These are phyloP conservation scores for Penicillium ochrochloron DNA, from an alignment of 495 filamentous ascomycete genomes.

Conservation along the genomic window DNA sequence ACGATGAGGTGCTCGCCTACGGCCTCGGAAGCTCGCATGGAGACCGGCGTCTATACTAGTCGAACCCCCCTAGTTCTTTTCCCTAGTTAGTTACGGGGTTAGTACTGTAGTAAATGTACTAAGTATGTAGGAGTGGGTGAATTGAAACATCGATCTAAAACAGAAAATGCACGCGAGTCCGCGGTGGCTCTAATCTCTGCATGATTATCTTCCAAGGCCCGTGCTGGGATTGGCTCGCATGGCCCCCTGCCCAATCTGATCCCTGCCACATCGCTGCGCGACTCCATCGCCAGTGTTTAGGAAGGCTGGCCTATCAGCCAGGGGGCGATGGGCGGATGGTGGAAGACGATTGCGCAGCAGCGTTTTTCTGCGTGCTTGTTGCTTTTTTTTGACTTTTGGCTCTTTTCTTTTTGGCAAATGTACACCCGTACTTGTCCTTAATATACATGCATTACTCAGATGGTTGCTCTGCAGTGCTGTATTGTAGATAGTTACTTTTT, in stretches of 20 bases:
- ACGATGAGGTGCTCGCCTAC: not conserved
- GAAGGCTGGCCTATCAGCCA: slow-evolving; percentile 6
- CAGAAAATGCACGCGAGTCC: slow-evolving; percentile 25
- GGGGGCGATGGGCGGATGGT: not conserved
- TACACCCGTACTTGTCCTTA: not conserved
- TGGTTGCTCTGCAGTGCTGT: not conserved
- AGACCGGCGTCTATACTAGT: slow-evolving; percentile 5
- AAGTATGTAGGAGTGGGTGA: slow-evolving; percentile 4
- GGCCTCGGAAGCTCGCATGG: slow-evolving; percentile 16
- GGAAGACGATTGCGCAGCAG: not conserved
- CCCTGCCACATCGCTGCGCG: slow-evolving; percentile 5
- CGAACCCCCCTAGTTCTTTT: not conserved
- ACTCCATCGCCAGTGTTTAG: slow-evolving; percentile 5
- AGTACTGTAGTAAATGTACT: no score
- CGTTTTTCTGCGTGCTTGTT: not conserved
- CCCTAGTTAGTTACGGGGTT: not conserved
- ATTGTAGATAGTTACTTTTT: not conserved
- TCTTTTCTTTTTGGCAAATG: not conserved
- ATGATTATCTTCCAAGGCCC: slow-evolving; percentile 9
- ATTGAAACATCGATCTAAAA: slow-evolving; percentile 26
- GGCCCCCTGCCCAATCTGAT: slow-evolving; percentile 14
- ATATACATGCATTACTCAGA: not conserved
- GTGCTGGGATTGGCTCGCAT: slow-evolving; percentile 28
- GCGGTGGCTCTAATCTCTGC: slow-evolving; percentile 5
- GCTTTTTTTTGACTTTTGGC: not conserved